Evolutionary conservation across 2,329 filamentous ascomycete species (phyloP).

Genomic region (Hypoxylon sp.): DNA sequence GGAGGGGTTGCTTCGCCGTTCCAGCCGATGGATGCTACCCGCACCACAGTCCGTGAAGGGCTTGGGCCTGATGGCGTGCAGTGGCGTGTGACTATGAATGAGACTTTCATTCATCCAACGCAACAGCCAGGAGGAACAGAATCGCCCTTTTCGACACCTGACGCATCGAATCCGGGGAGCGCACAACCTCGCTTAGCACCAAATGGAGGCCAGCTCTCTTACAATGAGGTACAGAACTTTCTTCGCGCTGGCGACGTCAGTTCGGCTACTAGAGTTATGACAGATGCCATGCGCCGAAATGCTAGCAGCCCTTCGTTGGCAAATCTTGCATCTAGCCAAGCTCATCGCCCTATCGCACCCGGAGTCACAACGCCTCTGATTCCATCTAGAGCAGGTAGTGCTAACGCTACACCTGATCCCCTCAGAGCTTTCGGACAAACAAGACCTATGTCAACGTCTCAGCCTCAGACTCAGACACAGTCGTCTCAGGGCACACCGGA

Average conservation of each 20-base stretch:
- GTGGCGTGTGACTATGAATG: constrained; percentile 68
- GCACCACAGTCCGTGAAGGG: constrained; percentile 65
- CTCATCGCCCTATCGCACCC: constrained; percentile 58
- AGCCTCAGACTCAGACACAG: constrained; percentile 42
- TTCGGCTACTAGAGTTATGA: constrained; percentile 61
- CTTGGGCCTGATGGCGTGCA: constrained; percentile 66
- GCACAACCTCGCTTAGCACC: constrained; percentile 49
- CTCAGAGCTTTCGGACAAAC: constrained; percentile 55
- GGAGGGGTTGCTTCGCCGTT: constrained; percentile 53
- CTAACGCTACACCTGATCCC: constrained; percentile 65
- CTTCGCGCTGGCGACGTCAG: constrained; percentile 63
- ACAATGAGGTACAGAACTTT: constrained; percentile 63
- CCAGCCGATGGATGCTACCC: constrained; percentile 55
- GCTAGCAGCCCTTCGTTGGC: constrained; percentile 63
- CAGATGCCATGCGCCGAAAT: constrained; percentile 67
- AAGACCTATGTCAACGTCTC: constrained; percentile 49
- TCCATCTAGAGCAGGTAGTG: constrained; percentile 61
- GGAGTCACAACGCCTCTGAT: constrained; percentile 62
- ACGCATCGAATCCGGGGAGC: constrained; percentile 35
- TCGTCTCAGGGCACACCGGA: constrained; percentile 58
- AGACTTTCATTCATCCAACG: constrained; percentile 53
- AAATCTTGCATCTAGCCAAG: constrained; percentile 54
- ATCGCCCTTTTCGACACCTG: constrained; percentile 47
- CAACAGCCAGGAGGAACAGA: constrained; percentile 44
- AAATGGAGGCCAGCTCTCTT: constrained; percentile 56